phyloP scores from a whole-genome alignment of 371 early-diverging fungal genomes.

The Lichtheimia corymbifera region DNA sequence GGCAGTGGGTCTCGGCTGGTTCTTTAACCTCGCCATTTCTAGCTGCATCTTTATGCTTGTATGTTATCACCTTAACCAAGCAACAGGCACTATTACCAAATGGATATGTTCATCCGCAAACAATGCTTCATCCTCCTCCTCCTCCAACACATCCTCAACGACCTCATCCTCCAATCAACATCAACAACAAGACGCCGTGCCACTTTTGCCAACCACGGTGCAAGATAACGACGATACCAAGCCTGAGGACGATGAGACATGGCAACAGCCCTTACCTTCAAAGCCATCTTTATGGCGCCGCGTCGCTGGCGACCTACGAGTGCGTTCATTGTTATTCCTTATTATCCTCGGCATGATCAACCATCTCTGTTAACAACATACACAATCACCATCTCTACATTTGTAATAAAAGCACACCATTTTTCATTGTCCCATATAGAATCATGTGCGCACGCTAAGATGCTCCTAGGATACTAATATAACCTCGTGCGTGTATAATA shows the following conservation, averaged over 20 bases:
- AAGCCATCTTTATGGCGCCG: background rate
- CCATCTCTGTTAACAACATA: conserved; percentile 22
- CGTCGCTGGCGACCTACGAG: conserved; percentile 18
- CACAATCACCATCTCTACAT: no score
- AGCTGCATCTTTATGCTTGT: conserved; percentile 59
- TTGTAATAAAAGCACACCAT: no score
- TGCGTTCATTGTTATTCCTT: conserved; percentile 21
- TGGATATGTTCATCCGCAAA: conserved; percentile 33
- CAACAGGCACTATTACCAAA: conserved; percentile 51
- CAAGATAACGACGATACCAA: background rate
- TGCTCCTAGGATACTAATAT: no score
- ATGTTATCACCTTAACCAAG: conserved; percentile 52
- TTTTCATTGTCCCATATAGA: no score
- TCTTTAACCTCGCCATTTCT: conserved; percentile 52
- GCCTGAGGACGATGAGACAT: background rate
- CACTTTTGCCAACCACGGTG: conserved; percentile 23
- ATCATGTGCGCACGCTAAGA: no score
- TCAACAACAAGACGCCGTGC: conserved; percentile 28
- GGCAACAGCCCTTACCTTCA: no score
- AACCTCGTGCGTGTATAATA: no score
- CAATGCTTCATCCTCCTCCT: no score
- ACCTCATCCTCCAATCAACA: background rate
- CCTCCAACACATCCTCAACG: background rate
- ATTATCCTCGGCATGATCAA: conserved; percentile 20
- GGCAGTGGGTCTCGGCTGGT: conserved; percentile 47